Conservation (phyloP, 176 grass and related monocot species). For the Eragrostis curvula region DNA sequence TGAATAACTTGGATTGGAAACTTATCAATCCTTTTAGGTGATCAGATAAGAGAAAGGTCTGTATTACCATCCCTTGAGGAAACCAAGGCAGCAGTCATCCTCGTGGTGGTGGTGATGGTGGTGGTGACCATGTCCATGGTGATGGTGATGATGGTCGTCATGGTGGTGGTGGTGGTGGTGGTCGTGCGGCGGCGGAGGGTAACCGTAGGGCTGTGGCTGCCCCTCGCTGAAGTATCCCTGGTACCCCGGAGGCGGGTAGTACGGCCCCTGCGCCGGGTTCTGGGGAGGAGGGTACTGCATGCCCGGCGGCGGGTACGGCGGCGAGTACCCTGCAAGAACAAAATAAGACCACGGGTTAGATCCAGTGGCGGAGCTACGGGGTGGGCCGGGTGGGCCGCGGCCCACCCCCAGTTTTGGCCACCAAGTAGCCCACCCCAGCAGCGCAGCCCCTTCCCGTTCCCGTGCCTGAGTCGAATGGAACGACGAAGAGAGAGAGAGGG, state of each 20-base stretch:
- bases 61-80: constrained; percentile 93
- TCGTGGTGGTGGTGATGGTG: constrained; percentile 57
- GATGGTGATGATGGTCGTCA: constrained; percentile 29
- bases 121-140: constrained; percentile 40
- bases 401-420: too few species aligned
- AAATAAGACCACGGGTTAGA: constrained; percentile 19
- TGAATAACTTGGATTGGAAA: too few species aligned
- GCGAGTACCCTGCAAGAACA: constrained; percentile 60
- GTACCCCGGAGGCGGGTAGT: constrained; percentile 72
- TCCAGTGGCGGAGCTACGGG: too few species aligned
- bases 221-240: constrained; percentile 83
- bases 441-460: too few species aligned
- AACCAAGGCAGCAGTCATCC: constrained; percentile 66
- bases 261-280: constrained; percentile 32
- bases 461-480: too few species aligned
- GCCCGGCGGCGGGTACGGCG: constrained; percentile 52
- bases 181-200: constrained; percentile 41
- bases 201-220: constrained; percentile 45
- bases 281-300: constrained; percentile 40
- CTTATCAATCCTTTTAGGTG: neutral
- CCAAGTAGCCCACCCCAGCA: too few species aligned
- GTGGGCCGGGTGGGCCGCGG: too few species aligned
- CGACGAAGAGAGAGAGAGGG: too few species aligned
- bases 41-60: neutral
- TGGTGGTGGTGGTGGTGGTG: constrained; percentile 35